Conservation (phyloP, 169 alveolate genomes). For the Cryptosporidium bovis region DNA sequence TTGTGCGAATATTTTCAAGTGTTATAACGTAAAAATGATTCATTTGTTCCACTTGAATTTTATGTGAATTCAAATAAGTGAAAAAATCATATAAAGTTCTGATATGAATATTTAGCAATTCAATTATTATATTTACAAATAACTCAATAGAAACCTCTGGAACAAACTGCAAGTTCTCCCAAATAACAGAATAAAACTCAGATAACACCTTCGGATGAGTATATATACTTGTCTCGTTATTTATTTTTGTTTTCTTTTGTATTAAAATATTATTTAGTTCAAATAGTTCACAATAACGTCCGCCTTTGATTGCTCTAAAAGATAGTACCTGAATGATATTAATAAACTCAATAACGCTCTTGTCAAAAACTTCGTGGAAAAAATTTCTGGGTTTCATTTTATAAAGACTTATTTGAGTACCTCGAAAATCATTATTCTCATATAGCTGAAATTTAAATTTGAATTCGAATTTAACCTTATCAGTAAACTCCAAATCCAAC, state of each 20-base stretch:
- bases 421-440: background rate
- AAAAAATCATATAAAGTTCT: background rate
- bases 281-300: background rate
- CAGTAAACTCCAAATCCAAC: conserved; percentile 12
- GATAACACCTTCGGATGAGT: conserved; percentile 38
- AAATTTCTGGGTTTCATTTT: background rate
- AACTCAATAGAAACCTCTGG: background rate
- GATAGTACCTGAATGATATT: background rate
- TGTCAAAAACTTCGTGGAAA: background rate
- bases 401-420: background rate
- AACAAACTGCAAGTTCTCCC: background rate
- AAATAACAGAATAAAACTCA: conserved; percentile 20
- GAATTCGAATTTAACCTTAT: background rate
- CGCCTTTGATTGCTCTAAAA: background rate
- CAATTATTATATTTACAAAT: background rate
- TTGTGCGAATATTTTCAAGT: background rate
- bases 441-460: background rate
- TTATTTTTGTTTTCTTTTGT: background rate
- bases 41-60: background rate
- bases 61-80: background rate
- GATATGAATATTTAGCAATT: background rate
- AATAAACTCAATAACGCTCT: background rate
- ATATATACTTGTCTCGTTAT: background rate
- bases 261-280: background rate
- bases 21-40: background rate